Conservation (phyloP, 2,329 filamentous ascomycete genomes). For the Sarocladiaceae sp. region DNA sequence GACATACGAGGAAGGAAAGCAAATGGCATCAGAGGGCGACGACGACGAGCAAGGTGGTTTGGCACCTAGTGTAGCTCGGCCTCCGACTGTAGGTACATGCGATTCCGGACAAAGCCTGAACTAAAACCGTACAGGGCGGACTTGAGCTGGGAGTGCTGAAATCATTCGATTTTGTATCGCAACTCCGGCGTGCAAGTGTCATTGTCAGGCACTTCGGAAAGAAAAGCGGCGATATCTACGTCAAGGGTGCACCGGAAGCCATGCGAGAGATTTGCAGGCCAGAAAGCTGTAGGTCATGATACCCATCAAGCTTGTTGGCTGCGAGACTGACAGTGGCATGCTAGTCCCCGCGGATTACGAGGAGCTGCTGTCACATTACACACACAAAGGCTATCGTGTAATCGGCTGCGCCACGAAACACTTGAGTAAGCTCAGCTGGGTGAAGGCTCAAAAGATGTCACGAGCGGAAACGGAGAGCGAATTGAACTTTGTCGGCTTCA, state of each 20-base stretch:
- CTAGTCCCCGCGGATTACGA: conserved; percentile 84
- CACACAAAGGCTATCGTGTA: conserved; percentile 90
- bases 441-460: conserved; percentile 91
- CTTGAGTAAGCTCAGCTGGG: conserved; percentile 81
- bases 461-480: conserved; percentile 76
- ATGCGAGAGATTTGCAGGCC: conserved; percentile 88
- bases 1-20: conserved; percentile 83
- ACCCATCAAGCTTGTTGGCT: conserved; percentile 13
- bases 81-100: conserved; percentile 48
- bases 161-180: conserved; percentile 90
- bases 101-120: neutral
- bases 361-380: conserved; percentile 82
- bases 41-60: conserved; percentile 71
- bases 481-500: conserved; percentile 89
- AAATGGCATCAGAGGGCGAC: conserved; percentile 55
- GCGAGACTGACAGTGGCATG: neutral
- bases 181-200: conserved; percentile 86
- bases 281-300: conserved; percentile 59
- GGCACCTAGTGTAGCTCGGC: conserved; percentile 81
- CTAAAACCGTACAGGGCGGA: conserved; percentile 34
- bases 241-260: conserved; percentile 94
- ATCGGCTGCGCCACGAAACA: conserved; percentile 92
- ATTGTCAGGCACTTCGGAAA: conserved; percentile 84
- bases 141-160: conserved; percentile 88
- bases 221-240: conserved; percentile 78